phyloP scores from a whole-genome alignment of 306 rosid species.

The Gleditsia sinensis region DNA sequence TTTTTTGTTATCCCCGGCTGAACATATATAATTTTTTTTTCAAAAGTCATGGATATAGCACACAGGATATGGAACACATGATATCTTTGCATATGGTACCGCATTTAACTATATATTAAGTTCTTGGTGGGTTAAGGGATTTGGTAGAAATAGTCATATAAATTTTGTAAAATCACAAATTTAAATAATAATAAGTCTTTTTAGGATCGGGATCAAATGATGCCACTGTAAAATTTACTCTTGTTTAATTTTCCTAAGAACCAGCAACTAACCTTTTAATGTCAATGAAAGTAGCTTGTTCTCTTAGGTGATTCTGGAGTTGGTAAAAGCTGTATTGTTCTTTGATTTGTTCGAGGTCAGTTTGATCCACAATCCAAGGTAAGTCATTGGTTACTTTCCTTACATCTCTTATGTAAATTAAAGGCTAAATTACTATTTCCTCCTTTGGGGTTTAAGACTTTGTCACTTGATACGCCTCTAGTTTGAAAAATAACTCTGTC shows the following conservation, averaged over 20 bases:
- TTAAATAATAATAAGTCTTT: too few species aligned
- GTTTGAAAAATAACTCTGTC: not conserved
- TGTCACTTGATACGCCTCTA: not conserved
- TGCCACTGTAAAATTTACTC: not conserved
- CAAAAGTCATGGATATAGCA: not conserved
- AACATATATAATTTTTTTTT: not conserved
- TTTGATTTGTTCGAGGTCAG: constrained; percentile 71
- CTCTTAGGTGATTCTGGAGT: constrained; percentile 76
- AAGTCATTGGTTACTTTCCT: not conserved
- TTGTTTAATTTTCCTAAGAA: not conserved
- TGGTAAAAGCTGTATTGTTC: constrained; percentile 79
- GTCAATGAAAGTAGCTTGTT: constrained; percentile 52
- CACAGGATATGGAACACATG: too few species aligned
- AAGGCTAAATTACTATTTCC: not conserved
- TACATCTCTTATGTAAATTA: not conserved
- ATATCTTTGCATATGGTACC: not conserved
- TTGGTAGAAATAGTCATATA: not conserved
- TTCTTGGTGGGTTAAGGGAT: not conserved
- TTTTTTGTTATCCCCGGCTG: not conserved
- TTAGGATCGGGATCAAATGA: too few species aligned
- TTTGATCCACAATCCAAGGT: constrained; percentile 80
- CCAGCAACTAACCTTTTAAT: constrained; percentile 6
- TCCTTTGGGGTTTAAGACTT: not conserved
- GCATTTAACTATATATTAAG: not conserved
- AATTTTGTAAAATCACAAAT: not conserved